phyloP scores from a whole-genome alignment of 169 alveolate genomes.

The Eimeria brunetti region DNA sequence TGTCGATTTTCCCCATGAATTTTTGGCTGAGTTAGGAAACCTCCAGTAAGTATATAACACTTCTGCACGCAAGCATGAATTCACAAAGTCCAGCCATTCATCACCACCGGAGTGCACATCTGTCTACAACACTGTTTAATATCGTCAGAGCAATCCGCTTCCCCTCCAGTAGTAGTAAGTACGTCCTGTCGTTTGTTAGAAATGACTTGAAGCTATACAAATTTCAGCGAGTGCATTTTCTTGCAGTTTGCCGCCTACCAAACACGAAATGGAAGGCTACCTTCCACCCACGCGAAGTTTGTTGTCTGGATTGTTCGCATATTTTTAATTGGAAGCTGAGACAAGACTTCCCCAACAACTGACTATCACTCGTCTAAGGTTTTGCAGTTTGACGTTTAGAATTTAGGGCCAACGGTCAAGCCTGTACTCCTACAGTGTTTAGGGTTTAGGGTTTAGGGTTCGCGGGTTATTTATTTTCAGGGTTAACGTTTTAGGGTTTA shows the following conservation, averaged over 20 bases:
- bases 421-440: neutral
- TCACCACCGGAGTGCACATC: neutral
- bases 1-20: neutral
- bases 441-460: neutral
- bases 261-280: neutral
- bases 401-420: neutral
- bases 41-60: neutral
- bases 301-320: neutral
- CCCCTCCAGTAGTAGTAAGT: neutral
- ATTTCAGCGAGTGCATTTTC: neutral
- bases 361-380: neutral
- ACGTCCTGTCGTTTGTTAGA: neutral
- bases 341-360: too few species aligned
- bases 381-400: neutral
- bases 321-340: too few species aligned
- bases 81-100: neutral
- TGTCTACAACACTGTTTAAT: neutral
- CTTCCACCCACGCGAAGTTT: neutral
- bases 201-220: neutral
- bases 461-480: neutral
- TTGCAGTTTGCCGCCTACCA: neutral
- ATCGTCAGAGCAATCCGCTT: neutral
- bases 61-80: neutral
- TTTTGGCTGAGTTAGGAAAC: neutral
- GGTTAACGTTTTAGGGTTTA: neutral